Percentiles rank a stretch among this genome's conserved stretches.
Evolutionary conservation across 2,329 filamentous ascomycete genomes (phyloP).

Genomic region (Ophiostoma ips): DNA sequence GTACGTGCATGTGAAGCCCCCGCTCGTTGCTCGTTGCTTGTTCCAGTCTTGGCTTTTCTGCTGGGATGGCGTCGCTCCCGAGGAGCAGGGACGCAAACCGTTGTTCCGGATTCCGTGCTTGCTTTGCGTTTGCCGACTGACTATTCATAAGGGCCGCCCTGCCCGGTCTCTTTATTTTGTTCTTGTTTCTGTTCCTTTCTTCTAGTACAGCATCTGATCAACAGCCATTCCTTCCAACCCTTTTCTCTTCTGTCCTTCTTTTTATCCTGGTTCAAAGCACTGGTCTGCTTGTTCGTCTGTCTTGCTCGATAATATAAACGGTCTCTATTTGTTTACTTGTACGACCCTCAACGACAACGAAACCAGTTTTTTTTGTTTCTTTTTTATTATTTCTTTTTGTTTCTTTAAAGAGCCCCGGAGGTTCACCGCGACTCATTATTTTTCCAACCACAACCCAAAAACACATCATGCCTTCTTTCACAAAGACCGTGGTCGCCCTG

Average conservation of each 20-base stretch:
- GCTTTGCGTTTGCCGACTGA: too few species aligned
- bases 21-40: not conserved
- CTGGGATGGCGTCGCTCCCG: not conserved
- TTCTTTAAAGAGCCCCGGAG: conserved; percentile 15
- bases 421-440: conserved; percentile 26
- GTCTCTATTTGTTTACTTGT: conserved; percentile 6
- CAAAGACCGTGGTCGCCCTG: conserved; percentile 29
- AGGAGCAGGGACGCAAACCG: too few species aligned
- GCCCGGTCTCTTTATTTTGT: not conserved
- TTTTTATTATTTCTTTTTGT: conserved; percentile 24
- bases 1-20: too few species aligned
- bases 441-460: conserved; percentile 18
- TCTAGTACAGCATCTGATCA: not conserved
- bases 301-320: conserved; percentile 15
- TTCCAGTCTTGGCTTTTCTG: conserved; percentile 2
- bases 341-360: not conserved
- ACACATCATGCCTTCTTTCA: conserved; percentile 31
- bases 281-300: conserved; percentile 34
- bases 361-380: conserved; percentile 5
- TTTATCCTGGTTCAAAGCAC: conserved; percentile 27
- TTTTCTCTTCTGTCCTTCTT: not conserved
- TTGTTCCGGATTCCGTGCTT: not conserved
- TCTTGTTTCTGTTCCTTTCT: not conserved
- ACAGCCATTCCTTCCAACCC: not conserved
- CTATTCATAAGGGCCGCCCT: too few species aligned